These are phyloP conservation scores for Botrytis paeoniae DNA, from an alignment of 2,329 filamentous ascomycete species.

Conservation along the genomic window DNA sequence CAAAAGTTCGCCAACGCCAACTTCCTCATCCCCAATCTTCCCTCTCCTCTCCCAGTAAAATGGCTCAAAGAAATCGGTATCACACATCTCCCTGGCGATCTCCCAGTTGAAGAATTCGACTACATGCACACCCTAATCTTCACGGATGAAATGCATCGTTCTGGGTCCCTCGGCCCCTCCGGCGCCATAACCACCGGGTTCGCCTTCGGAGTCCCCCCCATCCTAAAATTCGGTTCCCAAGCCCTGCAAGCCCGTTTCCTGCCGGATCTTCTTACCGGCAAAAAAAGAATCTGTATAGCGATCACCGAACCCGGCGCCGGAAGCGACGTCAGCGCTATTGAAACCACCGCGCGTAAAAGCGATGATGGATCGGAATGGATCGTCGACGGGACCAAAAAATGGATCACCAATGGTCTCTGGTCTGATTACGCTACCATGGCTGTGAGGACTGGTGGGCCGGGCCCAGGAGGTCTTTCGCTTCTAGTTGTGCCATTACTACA, in stretches of 20 bases:
- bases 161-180: slow-evolving; percentile 58
- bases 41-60: slow-evolving; percentile 64
- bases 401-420: slow-evolving; percentile 72
- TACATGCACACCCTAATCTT: slow-evolving; percentile 70
- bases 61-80: slow-evolving; percentile 67
- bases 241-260: neutral
- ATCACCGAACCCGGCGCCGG: neutral
- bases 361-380: slow-evolving; percentile 58
- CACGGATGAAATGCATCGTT: slow-evolving; percentile 64
- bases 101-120: slow-evolving; percentile 72
- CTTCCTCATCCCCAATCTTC: slow-evolving; percentile 69
- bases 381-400: slow-evolving; percentile 72
- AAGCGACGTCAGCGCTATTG: neutral
- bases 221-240: neutral
- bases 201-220: neutral
- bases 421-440: slow-evolving; percentile 64
- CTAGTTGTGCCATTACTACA: neutral
- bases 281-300: neutral
- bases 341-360: neutral
- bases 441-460: slow-evolving; percentile 62
- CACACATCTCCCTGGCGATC: slow-evolving; percentile 60
- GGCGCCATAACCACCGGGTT: neutral
- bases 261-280: neutral
- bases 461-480: slow-evolving; percentile 35
- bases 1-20: slow-evolving; percentile 60